Base-by-base conservation (phyloP, 257 asterid genomes). In the Thymus quinquecostatus region DNA sequence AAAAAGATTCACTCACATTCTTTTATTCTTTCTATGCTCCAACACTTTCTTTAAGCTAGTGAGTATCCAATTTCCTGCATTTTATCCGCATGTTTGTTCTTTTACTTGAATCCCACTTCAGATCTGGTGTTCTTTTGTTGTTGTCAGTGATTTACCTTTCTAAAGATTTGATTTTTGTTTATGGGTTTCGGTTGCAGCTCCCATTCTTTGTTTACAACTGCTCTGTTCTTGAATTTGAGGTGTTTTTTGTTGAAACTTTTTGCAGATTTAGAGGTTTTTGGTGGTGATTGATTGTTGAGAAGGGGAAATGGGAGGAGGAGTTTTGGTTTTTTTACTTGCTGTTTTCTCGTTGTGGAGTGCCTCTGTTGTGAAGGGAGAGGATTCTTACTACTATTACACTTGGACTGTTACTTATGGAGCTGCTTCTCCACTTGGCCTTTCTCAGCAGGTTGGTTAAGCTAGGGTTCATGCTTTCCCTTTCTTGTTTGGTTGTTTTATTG, bases 381-480 rank as follows among this genome's bases (percentile, higher is more conserved):
- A 95, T 75, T 85, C 59, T 79, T 95, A 95, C 84, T 92, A 78
- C 78, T 92, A 74, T 72, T 90, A 65, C 63, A 89, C 98, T 54
- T 95, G 97, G 97, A 89, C 92, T 54, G 85, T 85, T 59, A 88
- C 97, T 69, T 95, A 95, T 61, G 99, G 97, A 56, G 86, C 75
- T 51, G 81, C 89, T 83, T 82, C 88, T 12, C 96, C 96, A 6
- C 92, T 92, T 59, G 99, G 99, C 48, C 57, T 68, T 70, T 77
- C 96, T 63, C 98, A 95, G 49, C 92, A 89, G 96, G 99, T 89
- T 74, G 10, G 75, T 36, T 28, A n/a, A 12, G 75, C 41, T 28
- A n/a, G 28, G 13, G 5, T 45, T 58, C 53, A 9, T 48, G 13
- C 13, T 34, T 43, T 6, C 45, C 29, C 44, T n/a, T 33, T 14